These are phyloP conservation scores for Apiotrichum mycotoxinovorans DNA, from an alignment of 1,284 basidiomycete species.

Conservation along the genomic window DNA sequence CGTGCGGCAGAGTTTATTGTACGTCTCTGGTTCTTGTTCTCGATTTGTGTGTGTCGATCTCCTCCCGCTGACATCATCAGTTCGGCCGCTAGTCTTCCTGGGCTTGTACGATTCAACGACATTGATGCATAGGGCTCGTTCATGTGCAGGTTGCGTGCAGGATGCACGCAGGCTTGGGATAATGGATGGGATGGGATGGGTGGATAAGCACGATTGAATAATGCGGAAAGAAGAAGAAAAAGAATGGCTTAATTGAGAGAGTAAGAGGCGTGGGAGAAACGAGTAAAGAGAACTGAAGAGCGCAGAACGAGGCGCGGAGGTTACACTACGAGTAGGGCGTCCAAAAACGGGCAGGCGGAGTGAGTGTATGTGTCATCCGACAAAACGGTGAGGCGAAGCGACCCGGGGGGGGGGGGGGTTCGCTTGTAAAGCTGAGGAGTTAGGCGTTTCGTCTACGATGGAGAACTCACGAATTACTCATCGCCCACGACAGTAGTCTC, in stretches of 20 bases:
- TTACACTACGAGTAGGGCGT: too few relatives aligned
- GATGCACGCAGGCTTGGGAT: background rate
- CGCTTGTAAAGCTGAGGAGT: too few relatives aligned
- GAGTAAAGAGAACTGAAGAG: background rate
- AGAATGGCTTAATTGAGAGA: background rate
- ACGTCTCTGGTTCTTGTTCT: background rate
- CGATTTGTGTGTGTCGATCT: too few relatives aligned
- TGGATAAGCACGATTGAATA: background rate
- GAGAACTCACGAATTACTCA: background rate
- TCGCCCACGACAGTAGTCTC: background rate
- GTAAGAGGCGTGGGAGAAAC: background rate
- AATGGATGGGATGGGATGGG: background rate
- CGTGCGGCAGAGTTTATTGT: slow-evolving; percentile 24
- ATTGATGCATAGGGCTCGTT: slow-evolving; percentile 16
- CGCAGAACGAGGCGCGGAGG: background rate
- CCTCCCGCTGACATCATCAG: slow-evolving; percentile 10
- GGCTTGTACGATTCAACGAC: slow-evolving; percentile 15
- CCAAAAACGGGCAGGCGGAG: too few relatives aligned
- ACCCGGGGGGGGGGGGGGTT: too few relatives aligned
- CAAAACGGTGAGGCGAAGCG: too few relatives aligned
- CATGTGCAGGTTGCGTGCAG: slow-evolving; percentile 5
- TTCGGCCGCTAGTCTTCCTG: slow-evolving; percentile 17
- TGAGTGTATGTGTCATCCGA: too few relatives aligned
- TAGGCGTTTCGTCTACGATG: too few relatives aligned
- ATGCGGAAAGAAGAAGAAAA: background rate